A percentile compares a stretch with the other conserved stretches of the same genome.
Evolutionary conservation across 257 asterid species (phyloP).

Genomic region (Misopates orontium): DNA sequence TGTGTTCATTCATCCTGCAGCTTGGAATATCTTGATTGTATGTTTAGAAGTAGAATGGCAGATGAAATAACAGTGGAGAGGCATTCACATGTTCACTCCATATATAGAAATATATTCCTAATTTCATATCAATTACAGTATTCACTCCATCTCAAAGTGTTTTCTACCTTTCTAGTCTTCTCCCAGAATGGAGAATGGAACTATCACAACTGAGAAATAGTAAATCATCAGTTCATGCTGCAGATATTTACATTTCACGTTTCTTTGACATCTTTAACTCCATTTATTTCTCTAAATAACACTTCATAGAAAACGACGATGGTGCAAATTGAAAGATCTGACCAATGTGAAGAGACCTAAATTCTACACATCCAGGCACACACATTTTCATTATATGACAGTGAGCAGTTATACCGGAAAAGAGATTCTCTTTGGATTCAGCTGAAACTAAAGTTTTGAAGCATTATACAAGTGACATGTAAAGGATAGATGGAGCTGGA

Average conservation of each 20-base stretch:
- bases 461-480: background rate
- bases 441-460: background rate
- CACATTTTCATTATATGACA: background rate
- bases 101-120: no score
- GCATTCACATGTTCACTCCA: no score
- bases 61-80: background rate
- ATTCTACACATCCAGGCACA: background rate
- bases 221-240: background rate
- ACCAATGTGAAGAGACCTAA: background rate
- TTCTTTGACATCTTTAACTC: no score
- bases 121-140: no score
- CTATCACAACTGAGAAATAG: background rate
- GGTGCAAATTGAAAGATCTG: background rate
- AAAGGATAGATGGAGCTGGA: background rate
- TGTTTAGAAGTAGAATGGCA: background rate
- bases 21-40: background rate
- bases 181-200: background rate
- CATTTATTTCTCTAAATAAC: no score
- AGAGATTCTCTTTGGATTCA: background rate
- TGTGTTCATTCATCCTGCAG: background rate
- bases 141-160: no score
- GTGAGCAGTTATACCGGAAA: background rate
- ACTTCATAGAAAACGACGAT: constrained; percentile 1
- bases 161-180: no score
- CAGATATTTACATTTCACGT: background rate